Conservation (phyloP, 331 rosid species). For the Malus hybrid region DNA sequence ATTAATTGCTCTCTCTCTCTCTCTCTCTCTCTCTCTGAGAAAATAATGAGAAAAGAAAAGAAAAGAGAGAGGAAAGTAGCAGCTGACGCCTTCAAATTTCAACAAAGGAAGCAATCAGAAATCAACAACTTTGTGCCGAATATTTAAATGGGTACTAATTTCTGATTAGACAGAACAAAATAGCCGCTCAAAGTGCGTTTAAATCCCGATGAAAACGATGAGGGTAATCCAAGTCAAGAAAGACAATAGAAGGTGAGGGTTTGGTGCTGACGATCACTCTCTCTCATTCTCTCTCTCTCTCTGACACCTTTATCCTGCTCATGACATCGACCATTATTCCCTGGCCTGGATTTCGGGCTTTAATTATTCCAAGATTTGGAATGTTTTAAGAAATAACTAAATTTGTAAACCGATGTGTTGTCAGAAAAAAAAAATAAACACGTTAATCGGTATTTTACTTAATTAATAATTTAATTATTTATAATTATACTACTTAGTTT, state of each 20-base stretch:
- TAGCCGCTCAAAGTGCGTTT: neutral
- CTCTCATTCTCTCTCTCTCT: neutral
- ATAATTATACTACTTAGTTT: fast-evolving
- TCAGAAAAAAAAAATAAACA: fast-evolving
- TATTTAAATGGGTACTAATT: neutral
- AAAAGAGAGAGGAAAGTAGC: neutral
- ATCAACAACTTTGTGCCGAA: neutral
- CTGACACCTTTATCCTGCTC: neutral
- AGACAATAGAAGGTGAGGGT: neutral
- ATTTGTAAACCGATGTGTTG: too few species aligned
- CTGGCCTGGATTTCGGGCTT: neutral
- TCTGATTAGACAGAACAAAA: neutral
- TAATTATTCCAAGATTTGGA: neutral
- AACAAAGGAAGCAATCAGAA: neutral
- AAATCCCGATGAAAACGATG: neutral
- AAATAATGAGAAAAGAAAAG: neutral
- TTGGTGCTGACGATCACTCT: neutral
- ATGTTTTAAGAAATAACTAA: neutral
- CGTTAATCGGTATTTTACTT: fast-evolving
- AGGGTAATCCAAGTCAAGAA: neutral
- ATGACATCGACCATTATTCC: neutral
- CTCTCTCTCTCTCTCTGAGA: neutral
- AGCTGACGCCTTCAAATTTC: slow-evolving; percentile 7
- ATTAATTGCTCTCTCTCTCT: neutral
- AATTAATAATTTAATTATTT: too few species aligned